Conservation (phyloP, 768 basidiomycete genomes). For the Naganishia vishniacii region DNA sequence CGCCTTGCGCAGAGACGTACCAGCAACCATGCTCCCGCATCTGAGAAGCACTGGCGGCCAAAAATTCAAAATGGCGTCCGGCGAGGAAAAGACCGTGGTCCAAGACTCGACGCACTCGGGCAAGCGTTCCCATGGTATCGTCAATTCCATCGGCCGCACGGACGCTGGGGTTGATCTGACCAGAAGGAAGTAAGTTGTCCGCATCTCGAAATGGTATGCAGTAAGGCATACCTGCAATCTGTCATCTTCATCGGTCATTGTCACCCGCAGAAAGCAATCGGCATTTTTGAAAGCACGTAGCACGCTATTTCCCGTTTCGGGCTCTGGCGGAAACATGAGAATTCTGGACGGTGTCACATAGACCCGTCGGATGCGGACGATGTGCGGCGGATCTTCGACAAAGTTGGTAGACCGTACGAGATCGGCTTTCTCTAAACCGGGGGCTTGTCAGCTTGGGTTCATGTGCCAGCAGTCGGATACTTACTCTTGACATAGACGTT, state of each 20-base stretch:
- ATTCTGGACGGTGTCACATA: slow-evolving; percentile 34
- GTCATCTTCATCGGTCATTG: slow-evolving; percentile 33
- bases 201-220: no score
- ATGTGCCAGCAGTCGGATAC: background rate
- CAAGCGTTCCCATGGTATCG: slow-evolving; percentile 24
- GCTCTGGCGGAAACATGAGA: slow-evolving; percentile 31
- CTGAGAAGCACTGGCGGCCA: slow-evolving; percentile 28
- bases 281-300: slow-evolving; percentile 23
- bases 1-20: slow-evolving; percentile 26
- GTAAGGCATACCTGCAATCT: slow-evolving; percentile 26
- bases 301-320: slow-evolving; percentile 33
- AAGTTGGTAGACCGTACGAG: slow-evolving; percentile 13
- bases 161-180: slow-evolving; percentile 28
- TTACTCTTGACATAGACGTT: slow-evolving; percentile 10
- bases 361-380: slow-evolving; percentile 21
- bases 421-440: slow-evolving; percentile 3
- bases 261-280: slow-evolving; percentile 35
- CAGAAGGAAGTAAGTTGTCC: background rate
- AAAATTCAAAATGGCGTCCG: slow-evolving; percentile 26
- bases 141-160: slow-evolving; percentile 25
- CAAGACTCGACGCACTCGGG: slow-evolving; percentile 28
- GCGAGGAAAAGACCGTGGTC: slow-evolving; percentile 27
- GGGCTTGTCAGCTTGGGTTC: background rate
- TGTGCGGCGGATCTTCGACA: slow-evolving; percentile 17
- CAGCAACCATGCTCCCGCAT: slow-evolving; percentile 30